Conservation (phyloP, 768 basidiomycete genomes). For the Boletus tylopilopsis region DNA sequence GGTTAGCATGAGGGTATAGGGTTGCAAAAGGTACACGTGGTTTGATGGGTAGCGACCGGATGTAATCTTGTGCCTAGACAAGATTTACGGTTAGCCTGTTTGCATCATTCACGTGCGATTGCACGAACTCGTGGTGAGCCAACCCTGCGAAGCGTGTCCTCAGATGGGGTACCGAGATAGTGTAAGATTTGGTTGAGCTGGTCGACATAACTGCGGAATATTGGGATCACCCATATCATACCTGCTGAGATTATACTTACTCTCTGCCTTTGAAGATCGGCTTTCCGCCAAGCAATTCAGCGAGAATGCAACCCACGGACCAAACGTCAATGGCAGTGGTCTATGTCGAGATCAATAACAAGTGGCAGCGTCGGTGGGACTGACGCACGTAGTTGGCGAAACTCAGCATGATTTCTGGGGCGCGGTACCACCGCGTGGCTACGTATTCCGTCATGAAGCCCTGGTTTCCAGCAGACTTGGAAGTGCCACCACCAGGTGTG, state of each 20-base stretch:
- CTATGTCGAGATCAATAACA: constrained; percentile 36
- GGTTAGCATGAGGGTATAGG: constrained; percentile 92
- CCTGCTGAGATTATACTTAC: constrained; percentile 42
- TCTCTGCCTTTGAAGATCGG: constrained; percentile 98
- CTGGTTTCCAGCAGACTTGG: constrained; percentile 70
- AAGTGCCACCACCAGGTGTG: constrained; percentile 76
- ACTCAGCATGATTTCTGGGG: constrained; percentile 98
- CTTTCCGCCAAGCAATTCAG: constrained; percentile 88
- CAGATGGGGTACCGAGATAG: constrained; percentile 96
- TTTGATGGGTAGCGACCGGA: constrained; percentile 95
- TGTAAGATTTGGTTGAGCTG: constrained; percentile 98
- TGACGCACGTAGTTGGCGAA: constrained; percentile 85
- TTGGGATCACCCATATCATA: neutral
- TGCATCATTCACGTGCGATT: neutral
- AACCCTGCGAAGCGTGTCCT: constrained; percentile 93
- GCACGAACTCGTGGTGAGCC: constrained; percentile 83
- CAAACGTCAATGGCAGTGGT: constrained; percentile 93
- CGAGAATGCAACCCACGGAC: constrained; percentile 95
- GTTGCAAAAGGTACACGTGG: constrained; percentile 89
- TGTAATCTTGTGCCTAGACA: constrained; percentile 90
- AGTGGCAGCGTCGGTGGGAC: neutral
- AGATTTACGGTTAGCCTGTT: constrained; percentile 3
- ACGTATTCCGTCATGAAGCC: constrained; percentile 99
- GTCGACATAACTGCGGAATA: constrained; percentile 77
- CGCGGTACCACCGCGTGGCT: constrained; percentile 98